A percentile compares a stretch with the other conserved stretches of the same genome.
Evolutionary conservation across 306 rosid genomes (phyloP).

Genomic region (Inga leiocalycina): DNA sequence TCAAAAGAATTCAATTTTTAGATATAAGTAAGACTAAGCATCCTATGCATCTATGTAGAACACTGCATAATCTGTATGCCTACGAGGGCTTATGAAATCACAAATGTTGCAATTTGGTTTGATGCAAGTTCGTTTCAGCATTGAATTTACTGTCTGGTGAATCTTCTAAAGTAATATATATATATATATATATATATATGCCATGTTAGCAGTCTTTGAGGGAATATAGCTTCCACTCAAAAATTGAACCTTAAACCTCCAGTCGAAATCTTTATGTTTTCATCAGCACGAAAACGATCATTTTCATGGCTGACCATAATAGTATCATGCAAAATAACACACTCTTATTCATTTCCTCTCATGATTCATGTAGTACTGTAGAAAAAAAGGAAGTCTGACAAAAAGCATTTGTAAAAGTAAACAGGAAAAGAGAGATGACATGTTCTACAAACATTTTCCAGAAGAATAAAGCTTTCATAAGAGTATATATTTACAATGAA

Average conservation of each 20-base stretch:
- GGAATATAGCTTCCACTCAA: neutral
- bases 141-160: neutral
- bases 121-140: neutral
- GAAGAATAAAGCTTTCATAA: neutral
- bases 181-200: neutral
- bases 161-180: neutral
- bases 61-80: neutral
- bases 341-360: neutral
- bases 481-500: slow-evolving; percentile 61
- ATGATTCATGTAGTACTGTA: neutral
- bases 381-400: slow-evolving; percentile 3
- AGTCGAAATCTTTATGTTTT: neutral
- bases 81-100: neutral
- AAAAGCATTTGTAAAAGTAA: neutral
- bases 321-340: neutral
- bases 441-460: slow-evolving; percentile 18
- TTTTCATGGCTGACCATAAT: neutral
- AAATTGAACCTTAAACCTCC: neutral
- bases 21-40: neutral
- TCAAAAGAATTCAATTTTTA: neutral
- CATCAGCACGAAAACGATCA: neutral
- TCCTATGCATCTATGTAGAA: neutral
- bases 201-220: neutral
- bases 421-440: neutral
- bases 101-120: neutral